A percentile compares a stretch with the other conserved stretches of the same genome.
Evolutionary conservation across 2,329 filamentous ascomycete genomes (phyloP).

Genomic region (Xylaria sp.): DNA sequence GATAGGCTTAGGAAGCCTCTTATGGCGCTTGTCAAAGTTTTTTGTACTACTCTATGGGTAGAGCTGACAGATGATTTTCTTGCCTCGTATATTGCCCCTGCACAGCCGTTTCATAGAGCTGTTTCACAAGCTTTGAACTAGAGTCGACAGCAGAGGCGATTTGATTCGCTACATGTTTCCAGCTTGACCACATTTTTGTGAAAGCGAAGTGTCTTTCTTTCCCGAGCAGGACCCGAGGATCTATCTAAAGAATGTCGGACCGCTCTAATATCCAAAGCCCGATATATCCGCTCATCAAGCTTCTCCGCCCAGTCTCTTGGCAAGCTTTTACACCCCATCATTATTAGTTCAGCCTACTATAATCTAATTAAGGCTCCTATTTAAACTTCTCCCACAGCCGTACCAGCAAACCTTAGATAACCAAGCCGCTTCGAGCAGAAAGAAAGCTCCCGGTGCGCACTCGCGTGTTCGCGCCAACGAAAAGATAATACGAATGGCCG

Average conservation of each 20-base stretch:
- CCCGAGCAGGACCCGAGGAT: no score
- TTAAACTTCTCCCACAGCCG: conserved; percentile 12
- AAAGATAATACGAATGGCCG: neutral
- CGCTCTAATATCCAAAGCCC: conserved; percentile 3
- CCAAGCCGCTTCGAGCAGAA: neutral
- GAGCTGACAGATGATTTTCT: neutral
- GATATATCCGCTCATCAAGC: conserved; percentile 13
- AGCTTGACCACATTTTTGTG: conserved; percentile 1
- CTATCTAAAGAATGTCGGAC: neutral
- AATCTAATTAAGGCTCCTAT: neutral
- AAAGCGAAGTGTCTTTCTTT: neutral
- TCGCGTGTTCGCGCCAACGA: neutral
- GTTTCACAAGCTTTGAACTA: neutral
- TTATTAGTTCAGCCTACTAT: conserved; percentile 21
- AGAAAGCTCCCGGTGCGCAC: neutral
- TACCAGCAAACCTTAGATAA: conserved; percentile 16
- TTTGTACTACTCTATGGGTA: neutral
- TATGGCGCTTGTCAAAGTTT: neutral
- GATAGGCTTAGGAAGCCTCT: neutral
- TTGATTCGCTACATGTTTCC: conserved; percentile 12
- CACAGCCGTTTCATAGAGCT: neutral
- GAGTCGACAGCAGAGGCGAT: neutral
- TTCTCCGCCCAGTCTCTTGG: conserved; percentile 19
- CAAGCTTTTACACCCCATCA: conserved; percentile 31
- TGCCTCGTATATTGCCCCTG: neutral